phyloP scores from a whole-genome alignment of 2,329 filamentous ascomycete genomes.

The Stemphylium vesicarium region DNA sequence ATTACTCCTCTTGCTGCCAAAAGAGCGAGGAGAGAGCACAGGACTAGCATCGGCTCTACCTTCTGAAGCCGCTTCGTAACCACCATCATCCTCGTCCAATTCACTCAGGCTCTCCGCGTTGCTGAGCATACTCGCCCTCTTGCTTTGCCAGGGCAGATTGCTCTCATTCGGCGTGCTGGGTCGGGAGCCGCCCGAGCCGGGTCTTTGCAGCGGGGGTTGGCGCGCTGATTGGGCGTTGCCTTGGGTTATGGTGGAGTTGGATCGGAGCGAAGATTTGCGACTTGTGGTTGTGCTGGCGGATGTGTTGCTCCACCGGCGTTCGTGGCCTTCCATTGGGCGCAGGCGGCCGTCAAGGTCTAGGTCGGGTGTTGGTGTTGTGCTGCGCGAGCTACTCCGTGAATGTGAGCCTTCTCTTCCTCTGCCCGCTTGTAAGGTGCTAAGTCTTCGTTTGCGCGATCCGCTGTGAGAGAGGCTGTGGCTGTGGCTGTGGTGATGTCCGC shows the following conservation, averaged over 20 bases:
- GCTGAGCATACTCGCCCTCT: slow-evolving; percentile 42
- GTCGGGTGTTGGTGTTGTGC: slow-evolving; percentile 42
- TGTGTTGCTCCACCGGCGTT: slow-evolving; percentile 46
- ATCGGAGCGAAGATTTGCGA: slow-evolving; percentile 25
- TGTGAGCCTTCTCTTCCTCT: slow-evolving; percentile 36
- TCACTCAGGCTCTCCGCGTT: slow-evolving; percentile 31
- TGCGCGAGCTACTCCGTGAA: slow-evolving; percentile 43
- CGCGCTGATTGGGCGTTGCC: slow-evolving; percentile 38
- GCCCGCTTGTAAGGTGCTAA: slow-evolving; percentile 29
- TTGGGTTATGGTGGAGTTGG: slow-evolving; percentile 27
- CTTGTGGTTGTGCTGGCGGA: slow-evolving; percentile 32
- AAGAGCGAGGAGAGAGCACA: neutral
- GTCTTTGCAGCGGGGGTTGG: slow-evolving; percentile 25
- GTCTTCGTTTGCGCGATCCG: slow-evolving; percentile 33
- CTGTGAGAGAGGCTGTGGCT: slow-evolving; percentile 25
- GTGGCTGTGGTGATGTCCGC: slow-evolving; percentile 21
- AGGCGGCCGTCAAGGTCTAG: slow-evolving; percentile 39
- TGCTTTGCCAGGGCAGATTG: slow-evolving; percentile 36
- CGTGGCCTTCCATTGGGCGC: slow-evolving; percentile 23
- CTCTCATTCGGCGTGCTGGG: slow-evolving; percentile 39
- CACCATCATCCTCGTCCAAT: slow-evolving; percentile 12
- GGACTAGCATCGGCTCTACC: neutral
- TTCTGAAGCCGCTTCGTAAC: slow-evolving; percentile 18
- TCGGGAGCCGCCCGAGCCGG: slow-evolving; percentile 14
- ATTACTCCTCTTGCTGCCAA: slow-evolving; percentile 13